phyloP scores from a whole-genome alignment of 2,329 filamentous ascomycete genomes.

The Chalara sp. region DNA sequence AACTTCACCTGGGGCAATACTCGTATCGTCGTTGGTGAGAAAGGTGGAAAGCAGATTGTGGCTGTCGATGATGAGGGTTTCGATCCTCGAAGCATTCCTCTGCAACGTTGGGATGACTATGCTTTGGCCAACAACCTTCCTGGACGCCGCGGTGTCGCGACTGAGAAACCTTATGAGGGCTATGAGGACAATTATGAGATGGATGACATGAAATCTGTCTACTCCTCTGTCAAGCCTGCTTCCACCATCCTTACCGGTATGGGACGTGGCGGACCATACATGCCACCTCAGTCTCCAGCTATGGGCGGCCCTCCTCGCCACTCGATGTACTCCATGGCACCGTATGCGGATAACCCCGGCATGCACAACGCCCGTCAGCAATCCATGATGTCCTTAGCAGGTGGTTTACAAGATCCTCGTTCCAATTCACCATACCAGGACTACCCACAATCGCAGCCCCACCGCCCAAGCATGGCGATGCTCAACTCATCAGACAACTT shows the following conservation, averaged over 20 bases:
- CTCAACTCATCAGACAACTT: slow-evolving; percentile 33
- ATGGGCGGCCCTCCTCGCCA: slow-evolving; percentile 45
- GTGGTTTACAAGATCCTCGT: slow-evolving; percentile 35
- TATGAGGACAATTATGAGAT: slow-evolving; percentile 85
- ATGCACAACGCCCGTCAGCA: slow-evolving; percentile 50
- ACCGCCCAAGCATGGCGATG: slow-evolving; percentile 54
- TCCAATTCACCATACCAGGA: slow-evolving; percentile 55
- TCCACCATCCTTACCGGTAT: slow-evolving; percentile 85
- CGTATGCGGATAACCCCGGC: slow-evolving; percentile 40
- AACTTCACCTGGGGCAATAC: slow-evolving; percentile 99
- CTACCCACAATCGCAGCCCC: slow-evolving; percentile 36
- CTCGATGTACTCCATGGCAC: slow-evolving; percentile 27
- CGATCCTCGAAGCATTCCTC: slow-evolving; percentile 84
- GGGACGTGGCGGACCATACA: slow-evolving; percentile 58
- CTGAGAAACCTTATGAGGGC: slow-evolving; percentile 58
- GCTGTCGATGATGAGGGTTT: slow-evolving; percentile 80
- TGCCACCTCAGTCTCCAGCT: slow-evolving; percentile 77
- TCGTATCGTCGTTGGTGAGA: slow-evolving; percentile 91
- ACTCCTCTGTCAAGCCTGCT: slow-evolving; percentile 82
- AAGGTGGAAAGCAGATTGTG: slow-evolving; percentile 83
- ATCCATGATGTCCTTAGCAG: slow-evolving; percentile 60
- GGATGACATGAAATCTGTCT: slow-evolving; percentile 96
- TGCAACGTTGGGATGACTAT: slow-evolving; percentile 97
- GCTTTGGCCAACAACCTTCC: slow-evolving; percentile 80
- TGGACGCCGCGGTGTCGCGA: slow-evolving; percentile 70